Evolutionary conservation across 1,284 basidiomycete genomes (phyloP), one percentile per base, ranked within the genome.

Genomic region (Trichosporon sp.): DNA sequence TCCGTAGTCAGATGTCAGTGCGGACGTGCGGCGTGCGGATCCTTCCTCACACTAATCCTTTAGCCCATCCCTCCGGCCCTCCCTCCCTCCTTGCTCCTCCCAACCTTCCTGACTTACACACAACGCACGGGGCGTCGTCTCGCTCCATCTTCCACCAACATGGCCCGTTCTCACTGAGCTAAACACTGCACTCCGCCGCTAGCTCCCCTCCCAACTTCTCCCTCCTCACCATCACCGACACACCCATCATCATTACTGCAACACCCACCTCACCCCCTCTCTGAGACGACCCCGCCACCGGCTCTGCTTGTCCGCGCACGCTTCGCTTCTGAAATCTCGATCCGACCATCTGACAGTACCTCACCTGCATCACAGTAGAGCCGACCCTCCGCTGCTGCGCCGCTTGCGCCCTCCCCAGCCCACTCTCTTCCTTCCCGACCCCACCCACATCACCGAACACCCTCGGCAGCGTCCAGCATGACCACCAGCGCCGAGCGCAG

Each of bases 101-200:
- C 23, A 31, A 18, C 27, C 56, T 60, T 60, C 29, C 56, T 60
- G 29, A 31, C 56, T 60, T 18, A 13, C 29, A 60, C 56, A 60
- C 56, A 60, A 60, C 56, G 56, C 56, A 60, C 56, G 56, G 56
- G 56, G 56, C 56, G 56, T 60, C 56, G 56, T 60, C 56, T 60
- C 56, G 56, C 56, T 31, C 56, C 25, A 31, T 31, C 56, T 21
- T 60, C 29, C 56, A 60, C 56, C 29, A 60, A 31, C 27, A 60
- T 60, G 56, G 18, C 23, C 56, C 56, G 56, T 60, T 60, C 56
- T 60, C 56, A 60, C 56, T 60, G 56, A 60, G 29, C 56, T 60
- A 60, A 60, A 60, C 56, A 60, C 56, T 60, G 56, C 56, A 60
- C 47, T 15, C 27, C 27, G 25, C 53, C 53, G 53, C 53, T 60